phyloP scores from a whole-genome alignment of 208 protist species.

The Crithidia expoeki region DNA sequence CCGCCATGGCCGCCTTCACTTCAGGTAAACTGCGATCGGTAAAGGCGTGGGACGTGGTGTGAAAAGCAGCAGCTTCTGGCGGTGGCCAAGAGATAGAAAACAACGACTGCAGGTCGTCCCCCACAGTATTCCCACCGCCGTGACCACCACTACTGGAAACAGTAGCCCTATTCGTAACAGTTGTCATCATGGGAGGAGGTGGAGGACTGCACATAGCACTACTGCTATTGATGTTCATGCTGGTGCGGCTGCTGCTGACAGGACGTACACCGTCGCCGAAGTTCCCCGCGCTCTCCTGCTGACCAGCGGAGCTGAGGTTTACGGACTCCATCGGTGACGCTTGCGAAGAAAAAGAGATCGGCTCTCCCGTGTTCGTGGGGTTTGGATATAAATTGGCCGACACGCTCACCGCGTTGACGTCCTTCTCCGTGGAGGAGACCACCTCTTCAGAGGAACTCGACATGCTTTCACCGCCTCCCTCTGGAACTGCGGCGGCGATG shows the following conservation, averaged over 20 bases:
- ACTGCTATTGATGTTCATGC: background rate
- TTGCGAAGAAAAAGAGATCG: background rate
- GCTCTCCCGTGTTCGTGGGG: background rate
- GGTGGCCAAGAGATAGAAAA: constrained; percentile 5
- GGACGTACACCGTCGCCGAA: background rate
- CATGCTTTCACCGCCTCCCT: too few relatives aligned
- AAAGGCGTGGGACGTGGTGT: background rate
- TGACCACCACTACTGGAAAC: too few relatives aligned
- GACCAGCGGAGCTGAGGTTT: background rate
- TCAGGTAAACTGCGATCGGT: background rate
- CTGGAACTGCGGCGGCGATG: too few relatives aligned
- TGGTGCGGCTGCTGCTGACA: background rate
- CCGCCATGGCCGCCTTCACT: background rate
- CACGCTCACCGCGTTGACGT: constrained; percentile 1
- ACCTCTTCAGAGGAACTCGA: background rate
- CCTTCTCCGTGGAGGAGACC: background rate
- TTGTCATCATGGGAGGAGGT: background rate
- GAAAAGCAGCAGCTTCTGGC: background rate
- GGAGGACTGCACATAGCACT: background rate
- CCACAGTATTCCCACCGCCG: background rate
- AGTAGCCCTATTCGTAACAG: background rate
- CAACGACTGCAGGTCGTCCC: background rate
- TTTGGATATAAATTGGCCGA: background rate
- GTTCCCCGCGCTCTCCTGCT: background rate
- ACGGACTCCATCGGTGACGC: background rate